These are phyloP conservation scores for Neurospora terricola DNA, from an alignment of 495 filamentous ascomycete species.

Conservation along the genomic window DNA sequence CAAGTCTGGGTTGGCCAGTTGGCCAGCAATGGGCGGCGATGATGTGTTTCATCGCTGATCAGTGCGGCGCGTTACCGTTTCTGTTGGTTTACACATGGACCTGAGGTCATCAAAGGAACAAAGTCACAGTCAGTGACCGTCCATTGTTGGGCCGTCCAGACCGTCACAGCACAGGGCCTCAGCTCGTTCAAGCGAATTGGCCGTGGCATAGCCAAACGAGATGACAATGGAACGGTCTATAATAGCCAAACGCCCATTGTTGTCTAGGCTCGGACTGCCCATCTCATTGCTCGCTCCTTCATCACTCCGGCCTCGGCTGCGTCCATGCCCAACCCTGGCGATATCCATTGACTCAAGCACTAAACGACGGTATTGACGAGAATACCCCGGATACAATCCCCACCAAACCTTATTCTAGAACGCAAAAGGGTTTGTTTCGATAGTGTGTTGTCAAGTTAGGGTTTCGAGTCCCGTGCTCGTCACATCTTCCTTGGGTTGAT, in stretches of 20 bases:
- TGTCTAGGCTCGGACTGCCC: background rate
- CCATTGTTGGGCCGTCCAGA: background rate
- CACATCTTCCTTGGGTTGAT: background rate
- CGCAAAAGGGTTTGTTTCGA: background rate
- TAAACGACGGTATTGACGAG: background rate
- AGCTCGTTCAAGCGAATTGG: background rate
- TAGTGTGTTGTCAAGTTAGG: background rate
- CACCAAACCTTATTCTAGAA: background rate
- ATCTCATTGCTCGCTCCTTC: background rate
- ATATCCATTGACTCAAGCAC: background rate
- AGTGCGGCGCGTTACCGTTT: background rate
- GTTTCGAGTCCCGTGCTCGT: background rate
- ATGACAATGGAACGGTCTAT: background rate
- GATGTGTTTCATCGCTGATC: background rate
- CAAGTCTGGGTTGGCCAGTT: background rate
- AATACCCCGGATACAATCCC: background rate
- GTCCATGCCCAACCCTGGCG: background rate
- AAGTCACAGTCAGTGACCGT: background rate
- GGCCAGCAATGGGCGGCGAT: background rate
- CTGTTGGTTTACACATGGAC: background rate
- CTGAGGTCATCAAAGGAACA: background rate
- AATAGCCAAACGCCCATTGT: background rate
- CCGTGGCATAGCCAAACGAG: background rate
- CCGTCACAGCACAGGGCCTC: background rate
- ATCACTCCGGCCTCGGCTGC: background rate